Evolutionary conservation across 108 stramenopile genomes (phyloP), one percentile per base, ranked within the genome.

Genomic region (Mayamaea pseudoterrestris): DNA sequence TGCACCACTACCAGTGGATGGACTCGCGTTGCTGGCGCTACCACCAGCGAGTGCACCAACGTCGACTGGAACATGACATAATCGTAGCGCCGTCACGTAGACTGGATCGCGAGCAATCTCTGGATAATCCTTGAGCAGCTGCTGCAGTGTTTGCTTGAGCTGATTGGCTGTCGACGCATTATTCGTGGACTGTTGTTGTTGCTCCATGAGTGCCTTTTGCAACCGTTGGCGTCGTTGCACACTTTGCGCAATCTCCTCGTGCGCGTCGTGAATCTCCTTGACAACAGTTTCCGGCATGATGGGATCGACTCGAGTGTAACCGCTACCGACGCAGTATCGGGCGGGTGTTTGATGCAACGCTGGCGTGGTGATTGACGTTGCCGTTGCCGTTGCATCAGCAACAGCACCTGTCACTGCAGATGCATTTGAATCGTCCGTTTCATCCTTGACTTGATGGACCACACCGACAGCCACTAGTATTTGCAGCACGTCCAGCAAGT

Each of bases 11-110:
- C n/a, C n/a, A n/a, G n/a, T n/a, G n/a, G n/a, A n/a, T n/a, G n/a
- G n/a, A n/a, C n/a, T n/a, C n/a, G n/a, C n/a, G n/a, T n/a, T n/a
- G n/a, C n/a, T n/a, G n/a, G n/a, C n/a, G n/a, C n/a, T n/a, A n/a
- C n/a, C n/a, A n/a, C n/a, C n/a, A n/a, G n/a, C n/a, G n/a, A n/a
- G n/a, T n/a, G n/a, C n/a, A n/a, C n/a, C n/a, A n/a, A n/a, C n/a
- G n/a, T n/a, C n/a, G n/a, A n/a, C n/a, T n/a, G n/a, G n/a, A 0
- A 69, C 57, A 44, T 63, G 59, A 9, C 61, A 35, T 35, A 63
- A 58, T 24, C 61, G 50, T 26, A 69, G 46, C 16, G 68, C 68
- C 17, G 61, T 53, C 30, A 69, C 41, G 42, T 69, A 69, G 29
- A 69, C 61, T 9, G 68, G 68, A 45, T 69, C 68, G 16, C 46